Conservation (phyloP, 2,329 filamentous ascomycete species). For the Aureobasidium sp. region DNA sequence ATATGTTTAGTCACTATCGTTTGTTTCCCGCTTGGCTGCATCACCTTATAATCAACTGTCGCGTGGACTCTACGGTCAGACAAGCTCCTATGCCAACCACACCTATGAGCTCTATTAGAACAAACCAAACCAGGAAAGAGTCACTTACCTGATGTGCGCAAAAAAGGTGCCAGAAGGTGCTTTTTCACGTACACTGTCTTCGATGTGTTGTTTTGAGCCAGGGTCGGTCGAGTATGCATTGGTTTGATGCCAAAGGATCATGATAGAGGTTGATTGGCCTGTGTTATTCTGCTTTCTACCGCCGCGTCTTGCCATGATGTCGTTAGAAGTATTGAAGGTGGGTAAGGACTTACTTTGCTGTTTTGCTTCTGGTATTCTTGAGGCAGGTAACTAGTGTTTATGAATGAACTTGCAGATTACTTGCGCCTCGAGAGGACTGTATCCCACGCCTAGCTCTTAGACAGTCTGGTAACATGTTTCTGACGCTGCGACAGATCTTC, state of each 20-base stretch:
- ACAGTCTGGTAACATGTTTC: too few species aligned
- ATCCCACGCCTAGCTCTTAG: too few species aligned
- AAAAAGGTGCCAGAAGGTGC: neutral
- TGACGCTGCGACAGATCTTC: too few species aligned
- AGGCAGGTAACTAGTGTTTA: too few species aligned
- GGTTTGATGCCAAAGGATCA: neutral
- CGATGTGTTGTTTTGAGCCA: neutral
- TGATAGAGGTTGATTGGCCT: too few species aligned
- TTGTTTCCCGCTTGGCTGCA: neutral
- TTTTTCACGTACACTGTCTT: neutral
- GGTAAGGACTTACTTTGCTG: neutral
- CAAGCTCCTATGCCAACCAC: neutral
- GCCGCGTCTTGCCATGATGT: neutral
- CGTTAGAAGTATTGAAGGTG: neutral
- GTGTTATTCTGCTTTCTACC: neutral
- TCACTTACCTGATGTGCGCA: neutral
- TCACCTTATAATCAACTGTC: neutral
- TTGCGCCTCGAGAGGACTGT: too few species aligned
- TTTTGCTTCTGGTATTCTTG: neutral
- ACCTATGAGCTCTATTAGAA: neutral
- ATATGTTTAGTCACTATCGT: neutral
- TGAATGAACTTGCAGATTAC: too few species aligned
- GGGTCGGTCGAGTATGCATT: neutral
- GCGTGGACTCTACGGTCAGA: neutral
- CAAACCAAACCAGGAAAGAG: neutral